These are phyloP conservation scores for Blastobotrys raffinosifermentans DNA, from an alignment of 1,139 yeast genomes.

Conservation along the genomic window DNA sequence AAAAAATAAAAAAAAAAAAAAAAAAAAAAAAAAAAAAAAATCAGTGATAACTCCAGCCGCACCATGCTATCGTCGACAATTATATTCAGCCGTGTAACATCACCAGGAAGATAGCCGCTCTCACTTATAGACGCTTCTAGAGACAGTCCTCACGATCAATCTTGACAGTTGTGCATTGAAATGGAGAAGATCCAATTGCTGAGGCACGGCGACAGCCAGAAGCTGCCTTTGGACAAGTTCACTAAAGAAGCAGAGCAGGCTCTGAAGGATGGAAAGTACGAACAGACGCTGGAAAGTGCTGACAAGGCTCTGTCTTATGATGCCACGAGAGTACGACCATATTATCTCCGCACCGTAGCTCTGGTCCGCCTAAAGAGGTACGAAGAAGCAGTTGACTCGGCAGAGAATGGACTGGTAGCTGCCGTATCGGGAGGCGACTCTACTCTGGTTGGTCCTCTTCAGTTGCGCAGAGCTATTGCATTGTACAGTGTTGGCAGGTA, in stretches of 20 bases:
- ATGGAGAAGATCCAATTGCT: neutral
- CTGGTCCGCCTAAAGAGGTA: conserved; percentile 47
- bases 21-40: conserved; percentile 5
- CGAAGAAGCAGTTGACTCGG: conserved; percentile 47
- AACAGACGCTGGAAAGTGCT: conserved; percentile 35
- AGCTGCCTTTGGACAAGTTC: neutral
- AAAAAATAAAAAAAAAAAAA: conserved; percentile 2
- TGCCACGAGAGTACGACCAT: conserved; percentile 42
- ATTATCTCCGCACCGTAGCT: conserved; percentile 39
- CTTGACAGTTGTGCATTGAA: neutral
- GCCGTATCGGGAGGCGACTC: conserved; percentile 51
- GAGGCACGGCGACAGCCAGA: neutral
- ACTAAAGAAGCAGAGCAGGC: conserved; percentile 27
- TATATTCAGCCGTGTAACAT: neutral
- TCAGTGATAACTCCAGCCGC: conserved; percentile 17
- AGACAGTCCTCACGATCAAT: too few species aligned
- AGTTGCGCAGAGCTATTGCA: conserved; percentile 48
- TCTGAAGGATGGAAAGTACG: conserved; percentile 34
- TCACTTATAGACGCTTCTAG: too few species aligned
- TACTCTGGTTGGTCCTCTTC: conserved; percentile 50
- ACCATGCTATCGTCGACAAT: conserved; percentile 13
- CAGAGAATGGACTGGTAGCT: conserved; percentile 49
- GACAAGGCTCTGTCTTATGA: conserved; percentile 32
- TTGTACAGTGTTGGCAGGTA: conserved; percentile 38
- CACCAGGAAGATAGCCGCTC: too few species aligned